Base-by-base conservation (phyloP, 345 rosid species). In the Pseudoturritis turrita region DNA sequence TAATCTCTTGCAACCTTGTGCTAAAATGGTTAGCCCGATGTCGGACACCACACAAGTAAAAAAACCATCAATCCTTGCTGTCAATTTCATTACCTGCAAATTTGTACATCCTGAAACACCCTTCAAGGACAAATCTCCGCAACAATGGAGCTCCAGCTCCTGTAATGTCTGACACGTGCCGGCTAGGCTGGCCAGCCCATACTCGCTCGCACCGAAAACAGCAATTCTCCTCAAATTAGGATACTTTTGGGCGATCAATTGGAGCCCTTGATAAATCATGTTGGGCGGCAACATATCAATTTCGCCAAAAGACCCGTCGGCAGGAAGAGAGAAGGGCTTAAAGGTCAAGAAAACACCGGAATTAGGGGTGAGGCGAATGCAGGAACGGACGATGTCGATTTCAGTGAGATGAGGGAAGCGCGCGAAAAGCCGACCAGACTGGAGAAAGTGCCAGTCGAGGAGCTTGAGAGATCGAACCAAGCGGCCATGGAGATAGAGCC, bases 1-100 rank as follows among this genome's bases (percentile, higher is more conserved):
- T 54, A 88, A 74, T 66, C 93, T 70, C 65, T 77, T 78, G 70
- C 93, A 88, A 12, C 87, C 87, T 46, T 84, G 90, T 2, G 93
- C 90, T 43, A 88, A 65, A 12, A 86, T 72, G 1, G 90, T 88
- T 74, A 88, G 65, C 35, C 93, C 93, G 60, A 88, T 81, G 76
- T 88, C 93, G 0, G 90, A 80, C 23, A 88, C 82, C 40, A 77
- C 53, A 1, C 85, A 81, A 52, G 46, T 53, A 21, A 76, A 82
- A 55, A 80, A 71, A 12, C 82, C 85, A 43, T 79, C 77, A 10
- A 78, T 33, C 8, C 44, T 53, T 10, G 82, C 88, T 43, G 81
- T 68, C 78, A 88, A 36, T 59, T 81, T 88, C 81, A 86, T 56
- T 0, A 86, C 81, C 67, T 84, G 93, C 71, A 88, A 65, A 53